These are phyloP conservation scores for Saitozyma podzolica DNA, from an alignment of 768 basidiomycete genomes.

Conservation along the genomic window DNA sequence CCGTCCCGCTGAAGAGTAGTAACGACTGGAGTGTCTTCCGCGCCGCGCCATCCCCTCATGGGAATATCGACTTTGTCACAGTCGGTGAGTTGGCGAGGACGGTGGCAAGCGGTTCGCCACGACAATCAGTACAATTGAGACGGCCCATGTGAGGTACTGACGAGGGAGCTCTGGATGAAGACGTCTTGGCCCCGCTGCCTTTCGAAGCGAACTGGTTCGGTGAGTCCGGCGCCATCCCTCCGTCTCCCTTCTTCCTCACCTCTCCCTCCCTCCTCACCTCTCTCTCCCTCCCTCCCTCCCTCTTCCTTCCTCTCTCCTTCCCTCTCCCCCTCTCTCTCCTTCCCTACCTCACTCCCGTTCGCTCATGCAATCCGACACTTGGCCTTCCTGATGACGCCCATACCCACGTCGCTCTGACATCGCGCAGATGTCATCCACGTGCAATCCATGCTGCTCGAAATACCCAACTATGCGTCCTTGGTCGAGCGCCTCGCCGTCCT, in stretches of 20 bases:
- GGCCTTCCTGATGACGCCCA: not conserved
- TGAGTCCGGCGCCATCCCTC: no score
- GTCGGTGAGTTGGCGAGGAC: conserved; percentile 20
- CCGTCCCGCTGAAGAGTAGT: conserved; percentile 7
- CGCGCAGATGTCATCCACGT: conserved; percentile 49
- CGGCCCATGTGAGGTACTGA: no score
- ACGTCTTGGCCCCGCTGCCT: no score
- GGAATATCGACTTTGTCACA: conserved; percentile 42
- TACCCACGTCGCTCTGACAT: not conserved
- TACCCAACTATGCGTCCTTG: conserved; percentile 32
- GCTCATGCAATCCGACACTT: not conserved
- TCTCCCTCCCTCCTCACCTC: no score
- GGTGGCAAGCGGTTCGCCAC: no score
- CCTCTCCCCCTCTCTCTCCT: no score
- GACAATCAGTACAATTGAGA: no score
- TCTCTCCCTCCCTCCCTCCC: no score
- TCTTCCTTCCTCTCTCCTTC: no score
- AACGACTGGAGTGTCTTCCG: conserved; percentile 30
- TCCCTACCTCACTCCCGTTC: not conserved
- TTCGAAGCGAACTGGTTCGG: no score
- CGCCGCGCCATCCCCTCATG: conserved; percentile 13
- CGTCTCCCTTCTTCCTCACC: no score
- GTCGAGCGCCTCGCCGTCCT: conserved; percentile 43
- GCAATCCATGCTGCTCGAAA: conserved; percentile 26
- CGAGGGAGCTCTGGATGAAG: no score